Evolutionary conservation across 345 rosid species (phyloP), one percentile per base, ranked within the genome.

Genomic region (Cardamine resedifolia): DNA sequence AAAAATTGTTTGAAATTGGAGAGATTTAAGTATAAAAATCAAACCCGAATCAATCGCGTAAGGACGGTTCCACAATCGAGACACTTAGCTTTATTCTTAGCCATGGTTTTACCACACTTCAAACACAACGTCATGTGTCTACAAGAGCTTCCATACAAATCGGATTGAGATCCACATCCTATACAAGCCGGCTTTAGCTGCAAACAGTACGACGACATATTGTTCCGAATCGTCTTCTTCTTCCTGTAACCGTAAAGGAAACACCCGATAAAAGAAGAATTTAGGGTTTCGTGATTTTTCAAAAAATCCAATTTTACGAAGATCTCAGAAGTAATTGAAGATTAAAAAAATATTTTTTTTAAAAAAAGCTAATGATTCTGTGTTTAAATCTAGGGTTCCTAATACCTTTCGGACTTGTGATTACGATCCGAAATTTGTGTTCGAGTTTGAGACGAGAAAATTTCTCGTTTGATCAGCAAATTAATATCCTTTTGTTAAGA

Each of bases 41-140:
- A 51, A 77, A 94, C 98, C 72, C 98, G 85, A 77, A 91, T 90
- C 87, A 95, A 75, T 51, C 94, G 93, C 12, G 96, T 86, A 64
- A 95, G 58, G 50, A 80, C 7, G 55, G 83, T 67, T 66, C 98
- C 98, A 64, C 99, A 95, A 3, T 95, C 98, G 55, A 69, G 80
- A 80, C 99, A 95, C 68, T 85, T 87, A n/a, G 70, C 85, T 39
- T 76, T 71, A 26, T 77, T 85, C 87, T 88, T 88, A 3, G 99
- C 99, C 98, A 95, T 91, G 67, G 84, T 80, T 82, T 88, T 90
- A 74, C 98, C 99, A 51, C 97, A 95, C 59, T 76, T 81, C 65
- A 92, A 80, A 77, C 97, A 95, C 23, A 91, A 70, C 4, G 98
- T 95, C 96, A 95, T 88, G 83, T 95, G 99, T 83, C 87, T 95